A percentile compares a stretch with the other conserved stretches of the same genome.
Conservation (phyloP, 345 rosid genomes). For the Eucalyptus cladocalyx region DNA sequence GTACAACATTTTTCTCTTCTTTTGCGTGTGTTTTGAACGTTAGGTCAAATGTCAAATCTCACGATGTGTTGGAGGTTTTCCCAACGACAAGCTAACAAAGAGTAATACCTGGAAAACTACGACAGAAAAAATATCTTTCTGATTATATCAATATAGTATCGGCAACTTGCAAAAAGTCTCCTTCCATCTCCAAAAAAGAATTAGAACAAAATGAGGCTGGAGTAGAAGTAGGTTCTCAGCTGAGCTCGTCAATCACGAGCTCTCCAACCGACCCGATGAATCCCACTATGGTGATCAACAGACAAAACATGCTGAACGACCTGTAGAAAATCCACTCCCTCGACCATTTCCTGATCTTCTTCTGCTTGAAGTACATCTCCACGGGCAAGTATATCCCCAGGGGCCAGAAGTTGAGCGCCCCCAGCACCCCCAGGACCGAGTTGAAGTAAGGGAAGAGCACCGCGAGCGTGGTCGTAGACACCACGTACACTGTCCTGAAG, state of each 20-base stretch:
- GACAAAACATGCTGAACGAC: constrained; percentile 23
- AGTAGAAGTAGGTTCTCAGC: neutral
- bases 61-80: neutral
- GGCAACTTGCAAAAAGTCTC: neutral
- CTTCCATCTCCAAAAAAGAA: neutral
- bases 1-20: neutral
- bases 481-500: constrained; percentile 42
- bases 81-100: neutral
- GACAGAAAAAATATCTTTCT: neutral
- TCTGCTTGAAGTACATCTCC: constrained; percentile 56
- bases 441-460: constrained; percentile 78
- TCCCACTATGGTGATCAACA: constrained; percentile 23
- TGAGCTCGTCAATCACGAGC: constrained; percentile 31
- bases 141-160: neutral
- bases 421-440: constrained; percentile 62
- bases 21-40: neutral
- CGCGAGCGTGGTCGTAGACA: constrained; percentile 31
- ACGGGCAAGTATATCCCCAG: constrained; percentile 66
- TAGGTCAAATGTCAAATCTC: neutral
- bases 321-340: constrained; percentile 39
- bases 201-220: neutral
- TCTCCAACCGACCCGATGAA: constrained; percentile 58
- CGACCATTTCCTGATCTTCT: constrained; percentile 37
- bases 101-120: neutral
- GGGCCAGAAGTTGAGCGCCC: constrained; percentile 75